These are phyloP conservation scores for Trichoderma asperelloides DNA, from an alignment of 495 filamentous ascomycete species.

Conservation along the genomic window DNA sequence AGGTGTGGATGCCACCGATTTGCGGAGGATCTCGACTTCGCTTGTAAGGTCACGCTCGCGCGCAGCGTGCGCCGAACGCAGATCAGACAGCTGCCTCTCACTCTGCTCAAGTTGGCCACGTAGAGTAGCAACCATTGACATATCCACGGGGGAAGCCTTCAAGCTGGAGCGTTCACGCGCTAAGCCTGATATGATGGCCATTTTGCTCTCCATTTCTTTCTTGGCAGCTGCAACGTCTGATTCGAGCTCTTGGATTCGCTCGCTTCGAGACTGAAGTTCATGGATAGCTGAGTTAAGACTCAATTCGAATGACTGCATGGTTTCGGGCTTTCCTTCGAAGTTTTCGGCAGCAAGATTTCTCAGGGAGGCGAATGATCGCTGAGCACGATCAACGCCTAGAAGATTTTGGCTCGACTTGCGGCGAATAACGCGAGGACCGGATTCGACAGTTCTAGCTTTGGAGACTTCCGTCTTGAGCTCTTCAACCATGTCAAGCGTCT, in stretches of 20 bases:
- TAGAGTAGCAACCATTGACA: conserved; percentile 80
- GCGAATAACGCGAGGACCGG: conserved; percentile 70
- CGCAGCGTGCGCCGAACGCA: conserved; percentile 61
- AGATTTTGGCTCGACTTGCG: conserved; percentile 91
- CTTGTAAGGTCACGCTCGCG: conserved; percentile 65
- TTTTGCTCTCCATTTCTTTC: conserved; percentile 94
- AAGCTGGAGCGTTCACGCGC: conserved; percentile 86
- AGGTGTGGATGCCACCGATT: conserved; percentile 33
- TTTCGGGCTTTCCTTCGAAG: conserved; percentile 71
- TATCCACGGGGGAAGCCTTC: conserved; percentile 82
- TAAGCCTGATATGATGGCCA: conserved; percentile 85
- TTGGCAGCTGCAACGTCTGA: conserved; percentile 73
- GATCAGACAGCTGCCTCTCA: conserved; percentile 65
- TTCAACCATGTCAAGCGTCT: conserved; percentile 76
- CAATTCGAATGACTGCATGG: conserved; percentile 85
- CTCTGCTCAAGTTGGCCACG: conserved; percentile 79
- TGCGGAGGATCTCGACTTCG: conserved; percentile 60
- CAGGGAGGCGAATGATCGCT: conserved; percentile 82
- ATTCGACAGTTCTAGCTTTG: conserved; percentile 53
- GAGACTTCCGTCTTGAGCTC: conserved; percentile 79
- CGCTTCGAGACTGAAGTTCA: conserved; percentile 77
- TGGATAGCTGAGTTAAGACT: conserved; percentile 90
- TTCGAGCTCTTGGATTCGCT: conserved; percentile 83
- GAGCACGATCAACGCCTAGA: conserved; percentile 81
- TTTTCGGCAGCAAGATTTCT: conserved; percentile 80